These are phyloP conservation scores for Crotalaria pallida DNA, from an alignment of 306 rosid species.

Conservation along the genomic window DNA sequence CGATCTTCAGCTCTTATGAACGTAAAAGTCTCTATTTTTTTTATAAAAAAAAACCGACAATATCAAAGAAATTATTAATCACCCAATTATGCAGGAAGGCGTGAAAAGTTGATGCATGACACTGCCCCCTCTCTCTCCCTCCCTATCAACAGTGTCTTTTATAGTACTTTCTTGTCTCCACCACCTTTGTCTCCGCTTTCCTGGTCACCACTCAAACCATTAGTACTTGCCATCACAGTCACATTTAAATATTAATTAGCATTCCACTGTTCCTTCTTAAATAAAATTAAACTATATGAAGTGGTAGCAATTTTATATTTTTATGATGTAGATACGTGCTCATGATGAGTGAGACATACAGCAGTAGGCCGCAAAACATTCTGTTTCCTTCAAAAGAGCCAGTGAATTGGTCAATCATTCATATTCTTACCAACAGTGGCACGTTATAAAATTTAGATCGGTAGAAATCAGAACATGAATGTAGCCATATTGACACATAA, in stretches of 20 bases:
- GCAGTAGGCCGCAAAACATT: not conserved
- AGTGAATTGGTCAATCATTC: not conserved
- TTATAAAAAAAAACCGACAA: too few species aligned
- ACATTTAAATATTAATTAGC: not conserved
- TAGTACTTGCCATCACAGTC: not conserved
- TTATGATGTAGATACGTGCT: not conserved
- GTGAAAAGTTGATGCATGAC: not conserved
- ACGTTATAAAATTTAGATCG: not conserved
- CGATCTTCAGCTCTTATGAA: too few species aligned
- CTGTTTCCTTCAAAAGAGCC: not conserved
- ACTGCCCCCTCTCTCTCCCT: not conserved
- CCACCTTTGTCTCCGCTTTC: not conserved
- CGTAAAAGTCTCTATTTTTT: too few species aligned
- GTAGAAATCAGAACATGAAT: not conserved
- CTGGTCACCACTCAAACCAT: not conserved
- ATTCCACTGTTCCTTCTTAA: not conserved
- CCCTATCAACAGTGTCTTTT: conserved; percentile 18
- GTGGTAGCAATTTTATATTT: not conserved
- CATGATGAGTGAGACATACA: not conserved
- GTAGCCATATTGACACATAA: not conserved
- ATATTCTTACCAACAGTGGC: not conserved
- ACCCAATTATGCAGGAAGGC: too few species aligned
- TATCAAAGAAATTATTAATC: too few species aligned
- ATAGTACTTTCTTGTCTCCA: conserved; percentile 22
- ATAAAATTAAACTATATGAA: not conserved